Evolutionary conservation across 805 yeast species (phyloP).

Genomic region (Kodamaea kaohsiungensis): DNA sequence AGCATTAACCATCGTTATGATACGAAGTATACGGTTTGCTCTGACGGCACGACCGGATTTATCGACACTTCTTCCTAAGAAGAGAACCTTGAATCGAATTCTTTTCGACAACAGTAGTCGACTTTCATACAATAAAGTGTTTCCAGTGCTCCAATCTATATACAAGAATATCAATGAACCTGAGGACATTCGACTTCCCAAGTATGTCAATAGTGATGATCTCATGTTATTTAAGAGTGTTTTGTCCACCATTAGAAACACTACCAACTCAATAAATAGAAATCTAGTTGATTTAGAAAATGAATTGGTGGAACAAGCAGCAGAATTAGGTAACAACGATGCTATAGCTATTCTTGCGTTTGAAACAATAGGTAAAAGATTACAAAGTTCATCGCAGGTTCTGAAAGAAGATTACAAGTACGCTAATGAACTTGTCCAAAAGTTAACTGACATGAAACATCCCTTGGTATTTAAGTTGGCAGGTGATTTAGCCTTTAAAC

Average conservation of each 20-base stretch:
- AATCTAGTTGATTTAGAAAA: constrained; percentile 64
- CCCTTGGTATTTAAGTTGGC: constrained; percentile 76
- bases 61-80: constrained; percentile 51
- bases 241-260: constrained; percentile 58
- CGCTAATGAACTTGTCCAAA: constrained; percentile 61
- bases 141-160: constrained; percentile 53
- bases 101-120: constrained; percentile 68
- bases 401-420: constrained; percentile 55
- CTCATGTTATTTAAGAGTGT: constrained; percentile 69
- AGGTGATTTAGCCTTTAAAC: constrained; percentile 69
- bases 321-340: constrained; percentile 78
- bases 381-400: constrained; percentile 25
- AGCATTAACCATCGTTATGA: not conserved
- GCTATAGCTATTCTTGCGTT: constrained; percentile 77
- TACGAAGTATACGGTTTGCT: constrained; percentile 3
- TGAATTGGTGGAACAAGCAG: constrained; percentile 76
- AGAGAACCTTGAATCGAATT: constrained; percentile 55
- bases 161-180: constrained; percentile 51
- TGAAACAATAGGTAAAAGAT: constrained; percentile 46
- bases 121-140: constrained; percentile 51
- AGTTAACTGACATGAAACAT: constrained; percentile 60
- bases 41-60: constrained; percentile 26
- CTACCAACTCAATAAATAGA: constrained; percentile 59
- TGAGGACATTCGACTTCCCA: constrained; percentile 40
- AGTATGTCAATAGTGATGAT: constrained; percentile 53